phyloP scores from a whole-genome alignment of 148 eudicot genomes.

The Rhododendron ovatum region DNA sequence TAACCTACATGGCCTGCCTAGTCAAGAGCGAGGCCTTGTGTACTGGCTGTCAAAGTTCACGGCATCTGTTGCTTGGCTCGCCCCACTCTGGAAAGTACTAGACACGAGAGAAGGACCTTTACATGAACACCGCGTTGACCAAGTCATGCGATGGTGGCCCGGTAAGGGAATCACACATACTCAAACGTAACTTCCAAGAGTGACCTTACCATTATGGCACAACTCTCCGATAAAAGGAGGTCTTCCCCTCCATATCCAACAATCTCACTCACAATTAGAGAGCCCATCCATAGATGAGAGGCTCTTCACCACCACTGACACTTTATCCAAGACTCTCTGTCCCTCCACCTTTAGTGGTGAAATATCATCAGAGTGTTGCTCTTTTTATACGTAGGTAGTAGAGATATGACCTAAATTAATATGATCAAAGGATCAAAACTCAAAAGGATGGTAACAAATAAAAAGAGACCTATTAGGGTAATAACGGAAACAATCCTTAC shows the following conservation, averaged over 20 bases:
- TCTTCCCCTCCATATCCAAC: not conserved
- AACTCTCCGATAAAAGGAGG: not conserved
- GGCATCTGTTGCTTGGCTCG: not conserved
- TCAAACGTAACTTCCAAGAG: not conserved
- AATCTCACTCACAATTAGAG: not conserved
- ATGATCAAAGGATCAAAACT: not conserved
- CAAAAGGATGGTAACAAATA: not conserved
- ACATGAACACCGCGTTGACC: not conserved
- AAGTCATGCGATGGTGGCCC: not conserved
- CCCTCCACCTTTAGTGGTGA: not conserved
- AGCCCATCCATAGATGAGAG: not conserved
- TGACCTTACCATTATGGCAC: not conserved
- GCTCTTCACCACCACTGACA: not conserved
- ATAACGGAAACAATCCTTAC: not conserved
- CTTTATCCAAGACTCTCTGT: not conserved
- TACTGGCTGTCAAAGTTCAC: not conserved
- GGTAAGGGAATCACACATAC: not conserved
- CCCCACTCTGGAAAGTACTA: not conserved
- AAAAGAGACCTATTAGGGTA: not conserved
- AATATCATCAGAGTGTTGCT: not conserved
- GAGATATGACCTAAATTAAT: not conserved
- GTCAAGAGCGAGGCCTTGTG: not conserved
- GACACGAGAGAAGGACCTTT: not conserved
- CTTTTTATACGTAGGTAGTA: not conserved
- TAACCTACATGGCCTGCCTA: not conserved